Base-by-base conservation (phyloP, 192 early-diverging fungal species). In the Chytriomyces hyalinus region DNA sequence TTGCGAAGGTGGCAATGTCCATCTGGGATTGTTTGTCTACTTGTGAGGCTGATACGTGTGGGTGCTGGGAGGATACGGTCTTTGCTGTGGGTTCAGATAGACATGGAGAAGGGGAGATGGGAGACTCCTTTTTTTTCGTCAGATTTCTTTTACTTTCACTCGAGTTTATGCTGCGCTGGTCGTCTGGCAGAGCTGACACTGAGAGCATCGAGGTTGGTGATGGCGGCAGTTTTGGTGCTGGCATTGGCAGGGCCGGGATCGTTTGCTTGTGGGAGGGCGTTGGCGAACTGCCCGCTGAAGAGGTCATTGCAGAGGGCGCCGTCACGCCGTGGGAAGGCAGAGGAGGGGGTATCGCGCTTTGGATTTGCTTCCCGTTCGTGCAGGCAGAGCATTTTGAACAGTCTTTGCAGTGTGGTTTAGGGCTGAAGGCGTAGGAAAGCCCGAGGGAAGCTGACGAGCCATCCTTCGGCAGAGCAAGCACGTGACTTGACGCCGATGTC, bases 281-380 rank as follows among this genome's bases (percentile, higher is more conserved):
- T 57, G 53, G 53, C 2, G 53, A 57, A 3, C 20, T 57, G 2
- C 15, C 13, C 3, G 53, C 53, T 57, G 53, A 57, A 57, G 53
- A 57, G 2, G 20, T 36, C 1, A 36, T 4, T 36, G 36, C 22
- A 59, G 49, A 17, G 5, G n/a, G 9, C 3, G 20, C 69, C 2
- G 50, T 8, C 20, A 60, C 43, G 7, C 69, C 69, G 9, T 24
- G 50, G 1, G 13, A 17, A 13, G 63, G 24, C 13, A 43, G 5
- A 13, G 43, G 17, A 10, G 50, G 44, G 50, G 10, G 13, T 26
- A 9, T 10, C 57, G 20, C 51, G 50, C 51, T 71, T 9, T 13
- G 15, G 45, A 73, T 28, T 60, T 47, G 43, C 61, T 73, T 73
- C 28, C 71, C 71, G 44, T 73, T 73, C 71, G 71, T 73, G 59